phyloP scores from a whole-genome alignment of 2,329 filamentous ascomycete genomes.

The Stagonosporopsis cucurbitacearum region DNA sequence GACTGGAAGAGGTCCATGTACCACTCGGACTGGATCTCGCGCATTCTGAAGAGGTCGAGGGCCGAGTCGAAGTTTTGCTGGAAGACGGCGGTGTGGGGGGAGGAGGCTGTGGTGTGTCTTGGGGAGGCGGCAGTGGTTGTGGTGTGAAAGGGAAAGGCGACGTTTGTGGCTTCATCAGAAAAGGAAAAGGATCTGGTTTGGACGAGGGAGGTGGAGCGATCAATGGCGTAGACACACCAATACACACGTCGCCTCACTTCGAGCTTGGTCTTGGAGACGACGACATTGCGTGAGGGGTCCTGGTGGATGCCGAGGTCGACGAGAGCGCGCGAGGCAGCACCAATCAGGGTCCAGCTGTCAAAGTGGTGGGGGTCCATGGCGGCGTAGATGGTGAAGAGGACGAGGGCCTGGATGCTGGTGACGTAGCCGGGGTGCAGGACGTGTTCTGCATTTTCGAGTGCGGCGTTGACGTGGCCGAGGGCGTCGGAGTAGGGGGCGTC shows the following conservation, averaged over 20 bases:
- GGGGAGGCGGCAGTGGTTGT: conserved; percentile 38
- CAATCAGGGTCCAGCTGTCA: conserved; percentile 92
- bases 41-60: conserved; percentile 78
- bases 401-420: conserved; percentile 82
- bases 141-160: conserved; percentile 70
- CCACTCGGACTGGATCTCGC: conserved; percentile 85
- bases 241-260: conserved; percentile 85
- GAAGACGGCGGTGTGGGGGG: conserved; percentile 60
- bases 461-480: conserved; percentile 67
- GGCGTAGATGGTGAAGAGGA: conserved; percentile 87
- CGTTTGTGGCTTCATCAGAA: conserved; percentile 84
- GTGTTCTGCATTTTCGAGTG: conserved; percentile 78
- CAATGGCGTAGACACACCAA: conserved; percentile 87
- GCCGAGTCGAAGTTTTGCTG: conserved; percentile 70
- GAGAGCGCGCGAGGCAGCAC: conserved; percentile 84
- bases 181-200: conserved; percentile 90
- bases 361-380: conserved; percentile 90
- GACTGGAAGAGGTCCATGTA: conserved; percentile 89
- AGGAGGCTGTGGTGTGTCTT: conserved; percentile 53
- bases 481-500: conserved; percentile 69
- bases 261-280: conserved; percentile 71
- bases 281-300: conserved; percentile 76
- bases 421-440: conserved; percentile 86
- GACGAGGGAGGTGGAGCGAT: conserved; percentile 87
- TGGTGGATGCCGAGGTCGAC: conserved; percentile 93